These are phyloP conservation scores for Rhizopogon sp. DNA, from an alignment of 768 basidiomycete genomes.

Conservation along the genomic window DNA sequence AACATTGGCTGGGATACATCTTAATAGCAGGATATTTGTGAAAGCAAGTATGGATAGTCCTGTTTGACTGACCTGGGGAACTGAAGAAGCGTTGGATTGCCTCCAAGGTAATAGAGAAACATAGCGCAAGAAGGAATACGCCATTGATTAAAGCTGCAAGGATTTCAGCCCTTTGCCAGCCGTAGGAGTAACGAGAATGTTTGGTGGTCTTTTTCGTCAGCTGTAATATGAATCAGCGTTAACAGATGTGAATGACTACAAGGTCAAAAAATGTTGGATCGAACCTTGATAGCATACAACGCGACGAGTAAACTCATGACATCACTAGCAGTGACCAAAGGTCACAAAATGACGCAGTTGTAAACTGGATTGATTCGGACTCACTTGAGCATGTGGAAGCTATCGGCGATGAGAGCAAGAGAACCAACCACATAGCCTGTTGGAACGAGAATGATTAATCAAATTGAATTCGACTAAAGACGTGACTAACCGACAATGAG, in stretches of 20 bases:
- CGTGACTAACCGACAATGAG: slow-evolving; percentile 61
- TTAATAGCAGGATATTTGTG: slow-evolving; percentile 21
- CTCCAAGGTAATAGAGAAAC: slow-evolving; percentile 92
- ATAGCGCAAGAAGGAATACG: slow-evolving; percentile 93
- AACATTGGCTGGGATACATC: slow-evolving; percentile 88
- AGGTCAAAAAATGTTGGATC: background rate
- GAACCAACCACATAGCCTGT: slow-evolving; percentile 92
- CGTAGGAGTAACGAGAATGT: slow-evolving; percentile 87
- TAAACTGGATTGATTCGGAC: slow-evolving; percentile 18
- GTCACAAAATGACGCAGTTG: slow-evolving; percentile 8
- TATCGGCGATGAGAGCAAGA: slow-evolving; percentile 91
- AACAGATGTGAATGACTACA: background rate
- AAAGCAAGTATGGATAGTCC: background rate
- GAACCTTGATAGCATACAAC: slow-evolving; percentile 89
- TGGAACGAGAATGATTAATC: background rate
- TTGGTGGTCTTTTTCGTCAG: slow-evolving; percentile 55
- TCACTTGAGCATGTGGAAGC: slow-evolving; percentile 98
- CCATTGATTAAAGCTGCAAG: slow-evolving; percentile 94
- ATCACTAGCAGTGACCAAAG: slow-evolving; percentile 54
- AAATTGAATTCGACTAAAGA: background rate
- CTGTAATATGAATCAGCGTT: slow-evolving; percentile 31
- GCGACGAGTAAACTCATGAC: slow-evolving; percentile 94
- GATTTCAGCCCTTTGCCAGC: slow-evolving; percentile 97
- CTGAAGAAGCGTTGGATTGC: slow-evolving; percentile 88
- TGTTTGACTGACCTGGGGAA: slow-evolving; percentile 53